phyloP scores from a whole-genome alignment of 164 flowering plant species.

The Tetracentron sinense region DNA sequence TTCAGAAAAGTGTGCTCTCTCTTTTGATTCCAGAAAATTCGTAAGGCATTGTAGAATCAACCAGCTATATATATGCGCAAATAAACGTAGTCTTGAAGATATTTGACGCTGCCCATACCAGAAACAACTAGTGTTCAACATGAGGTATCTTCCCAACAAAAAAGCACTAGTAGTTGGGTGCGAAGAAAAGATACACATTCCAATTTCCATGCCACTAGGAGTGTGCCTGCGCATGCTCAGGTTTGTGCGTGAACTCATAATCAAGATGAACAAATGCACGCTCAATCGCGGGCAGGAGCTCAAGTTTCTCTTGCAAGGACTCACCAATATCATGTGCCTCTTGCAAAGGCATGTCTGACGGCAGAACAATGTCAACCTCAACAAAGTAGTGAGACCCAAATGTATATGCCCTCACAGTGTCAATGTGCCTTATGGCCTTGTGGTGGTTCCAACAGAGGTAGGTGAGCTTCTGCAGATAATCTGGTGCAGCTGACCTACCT shows the following conservation, averaged over 20 bases:
- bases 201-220: constrained; percentile 19
- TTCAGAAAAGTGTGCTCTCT: too few species aligned
- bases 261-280: constrained; percentile 95
- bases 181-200: too few species aligned
- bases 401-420: constrained; percentile 6
- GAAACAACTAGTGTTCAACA: too few species aligned
- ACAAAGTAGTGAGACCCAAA: neutral
- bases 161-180: too few species aligned
- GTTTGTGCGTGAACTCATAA: constrained; percentile 78
- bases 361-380: constrained; percentile 81
- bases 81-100: too few species aligned
- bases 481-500: constrained; percentile 86
- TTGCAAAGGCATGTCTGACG: constrained; percentile 72
- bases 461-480: constrained; percentile 78
- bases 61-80: too few species aligned
- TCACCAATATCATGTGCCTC: constrained; percentile 96
- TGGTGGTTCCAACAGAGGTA: constrained; percentile 96
- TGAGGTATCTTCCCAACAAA: too few species aligned
- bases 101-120: too few species aligned
- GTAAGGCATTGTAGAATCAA: too few species aligned
- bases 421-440: constrained; percentile 71
- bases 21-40: too few species aligned
- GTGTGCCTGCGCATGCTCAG: constrained; percentile 76
- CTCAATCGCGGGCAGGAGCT: constrained; percentile 79
- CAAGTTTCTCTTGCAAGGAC: constrained; percentile 83